Percentiles rank a stretch among this genome's conserved stretches.
Evolutionary conservation across 2,329 filamentous ascomycete species (phyloP).

Genomic region (Aureobasidium sp.): DNA sequence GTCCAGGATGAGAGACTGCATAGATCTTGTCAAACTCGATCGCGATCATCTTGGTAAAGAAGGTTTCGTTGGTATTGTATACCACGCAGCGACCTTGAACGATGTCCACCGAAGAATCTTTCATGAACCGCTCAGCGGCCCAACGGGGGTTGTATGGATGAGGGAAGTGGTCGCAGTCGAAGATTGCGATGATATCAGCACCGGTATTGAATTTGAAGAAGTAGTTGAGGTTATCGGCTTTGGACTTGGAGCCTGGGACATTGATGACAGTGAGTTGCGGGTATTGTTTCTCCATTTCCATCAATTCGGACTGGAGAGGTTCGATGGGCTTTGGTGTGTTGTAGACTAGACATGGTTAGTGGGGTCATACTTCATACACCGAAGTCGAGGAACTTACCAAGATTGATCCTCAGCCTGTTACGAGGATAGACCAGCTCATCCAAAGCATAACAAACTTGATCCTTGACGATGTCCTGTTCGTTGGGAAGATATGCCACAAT

Average conservation of each 20-base stretch:
- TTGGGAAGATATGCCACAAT: conserved; percentile 45
- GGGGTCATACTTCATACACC: not conserved
- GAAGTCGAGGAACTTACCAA: conserved; percentile 15
- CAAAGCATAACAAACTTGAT: conserved; percentile 38
- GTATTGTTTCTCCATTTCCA: conserved; percentile 29
- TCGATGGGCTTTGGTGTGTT: conserved; percentile 41
- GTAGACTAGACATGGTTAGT: conserved; percentile 27
- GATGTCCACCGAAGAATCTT: conserved; percentile 35
- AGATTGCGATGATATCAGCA: conserved; percentile 41
- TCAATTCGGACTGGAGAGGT: conserved; percentile 36
- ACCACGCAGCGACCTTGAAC: conserved; percentile 43
- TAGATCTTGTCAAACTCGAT: conserved; percentile 47
- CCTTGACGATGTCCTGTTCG: conserved; percentile 42
- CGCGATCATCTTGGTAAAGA: conserved; percentile 39
- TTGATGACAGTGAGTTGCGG: conserved; percentile 38
- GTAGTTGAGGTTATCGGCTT: conserved; percentile 44
- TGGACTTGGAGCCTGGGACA: conserved; percentile 40
- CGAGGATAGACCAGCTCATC: conserved; percentile 39
- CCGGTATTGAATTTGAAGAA: conserved; percentile 37
- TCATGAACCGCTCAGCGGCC: conserved; percentile 40
- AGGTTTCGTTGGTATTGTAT: conserved; percentile 37
- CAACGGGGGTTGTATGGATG: conserved; percentile 41
- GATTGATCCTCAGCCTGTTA: conserved; percentile 39
- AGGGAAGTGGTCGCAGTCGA: conserved; percentile 43
- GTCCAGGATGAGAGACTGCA: conserved; percentile 41